These are phyloP conservation scores for Trichaptum fuscoviolaceum DNA, from an alignment of 768 basidiomycete genomes.

Conservation along the genomic window DNA sequence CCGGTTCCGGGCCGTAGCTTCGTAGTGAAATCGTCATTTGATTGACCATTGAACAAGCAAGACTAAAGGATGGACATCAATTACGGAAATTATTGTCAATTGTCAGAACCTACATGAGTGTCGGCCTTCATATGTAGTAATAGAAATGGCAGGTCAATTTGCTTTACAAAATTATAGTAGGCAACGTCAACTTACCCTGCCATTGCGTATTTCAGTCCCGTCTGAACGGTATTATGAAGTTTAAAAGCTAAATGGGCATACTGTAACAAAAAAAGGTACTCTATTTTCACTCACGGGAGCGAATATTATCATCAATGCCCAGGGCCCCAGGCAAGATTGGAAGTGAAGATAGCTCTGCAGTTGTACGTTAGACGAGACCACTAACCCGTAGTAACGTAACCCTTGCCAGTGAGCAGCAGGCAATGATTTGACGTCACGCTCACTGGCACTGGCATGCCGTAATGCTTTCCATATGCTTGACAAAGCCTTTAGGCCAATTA, in stretches of 20 bases:
- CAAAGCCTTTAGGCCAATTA: background rate
- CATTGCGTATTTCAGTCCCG: background rate
- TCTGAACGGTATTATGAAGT: background rate
- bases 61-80: background rate
- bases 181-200: background rate
- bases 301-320: conserved; percentile 2
- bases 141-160: background rate
- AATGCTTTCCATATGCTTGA: background rate
- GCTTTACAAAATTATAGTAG: background rate
- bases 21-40: background rate
- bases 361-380: background rate
- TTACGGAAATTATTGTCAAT: background rate
- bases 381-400: background rate
- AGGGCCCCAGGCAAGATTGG: background rate
- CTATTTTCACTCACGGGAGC: background rate
- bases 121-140: background rate
- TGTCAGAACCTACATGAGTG: background rate
- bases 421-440: background rate
- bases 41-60: conserved; percentile 1
- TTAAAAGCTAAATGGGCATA: background rate
- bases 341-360: background rate
- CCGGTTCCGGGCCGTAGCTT: background rate
- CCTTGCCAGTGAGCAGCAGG: background rate
- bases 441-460: background rate
- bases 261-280: background rate